Evolutionary conservation across 169 alveolate genomes (phyloP).

Genomic region (Amoebophrya sp.): DNA sequence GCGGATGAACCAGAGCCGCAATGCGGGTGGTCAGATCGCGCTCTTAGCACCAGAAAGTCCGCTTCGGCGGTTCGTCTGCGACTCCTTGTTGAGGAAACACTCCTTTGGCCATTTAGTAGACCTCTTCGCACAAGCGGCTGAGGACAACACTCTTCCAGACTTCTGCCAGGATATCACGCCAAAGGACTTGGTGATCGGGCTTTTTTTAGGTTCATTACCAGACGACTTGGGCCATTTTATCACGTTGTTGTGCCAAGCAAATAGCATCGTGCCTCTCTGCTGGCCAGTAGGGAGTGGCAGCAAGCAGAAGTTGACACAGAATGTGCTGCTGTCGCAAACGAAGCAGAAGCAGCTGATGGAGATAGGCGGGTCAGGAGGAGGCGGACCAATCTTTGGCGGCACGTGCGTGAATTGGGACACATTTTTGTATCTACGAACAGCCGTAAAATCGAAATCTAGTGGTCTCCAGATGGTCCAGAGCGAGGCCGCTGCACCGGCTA

Average conservation of each 20-base stretch:
- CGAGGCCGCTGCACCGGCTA: background rate
- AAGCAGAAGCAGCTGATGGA: too few relatives aligned
- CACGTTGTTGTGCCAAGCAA: background rate
- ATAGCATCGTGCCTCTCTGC: background rate
- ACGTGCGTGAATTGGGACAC: background rate
- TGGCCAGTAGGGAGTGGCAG: background rate
- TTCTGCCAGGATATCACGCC: constrained; percentile 16
- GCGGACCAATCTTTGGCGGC: background rate
- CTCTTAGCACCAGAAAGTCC: background rate
- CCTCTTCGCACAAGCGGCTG: background rate
- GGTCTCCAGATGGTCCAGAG: background rate
- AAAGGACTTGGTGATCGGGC: background rate
- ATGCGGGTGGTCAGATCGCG: background rate
- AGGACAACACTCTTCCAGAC: background rate
- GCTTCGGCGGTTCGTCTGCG: background rate
- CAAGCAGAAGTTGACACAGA: background rate
- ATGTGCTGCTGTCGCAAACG: too few relatives aligned
- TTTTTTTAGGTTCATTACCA: background rate
- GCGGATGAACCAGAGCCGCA: background rate
- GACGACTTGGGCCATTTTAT: background rate
- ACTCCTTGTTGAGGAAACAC: background rate
- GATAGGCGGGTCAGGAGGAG: background rate
- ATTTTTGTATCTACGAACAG: background rate
- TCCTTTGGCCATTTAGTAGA: background rate
- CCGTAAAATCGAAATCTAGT: background rate